Conservation (phyloP, 2,329 filamentous ascomycete genomes). For the Botrytis byssoidea region DNA sequence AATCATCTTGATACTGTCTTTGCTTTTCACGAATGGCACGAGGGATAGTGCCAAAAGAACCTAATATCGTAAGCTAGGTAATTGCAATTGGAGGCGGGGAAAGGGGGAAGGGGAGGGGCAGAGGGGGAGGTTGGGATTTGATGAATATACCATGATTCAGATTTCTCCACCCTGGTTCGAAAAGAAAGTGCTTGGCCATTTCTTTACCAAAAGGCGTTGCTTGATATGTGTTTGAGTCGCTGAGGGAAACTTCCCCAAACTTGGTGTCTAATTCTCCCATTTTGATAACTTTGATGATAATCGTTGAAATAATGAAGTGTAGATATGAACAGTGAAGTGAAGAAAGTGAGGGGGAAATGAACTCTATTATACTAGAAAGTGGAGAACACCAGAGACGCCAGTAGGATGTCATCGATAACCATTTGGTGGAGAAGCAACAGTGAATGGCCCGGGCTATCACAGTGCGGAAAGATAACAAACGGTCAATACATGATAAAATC, state of each 20-base stretch:
- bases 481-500: background rate
- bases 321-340: background rate
- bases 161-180: constrained; percentile 38
- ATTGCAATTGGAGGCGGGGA: background rate
- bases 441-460: background rate
- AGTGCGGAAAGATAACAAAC: background rate
- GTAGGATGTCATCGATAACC: constrained; percentile 1
- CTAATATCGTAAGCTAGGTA: constrained; percentile 37
- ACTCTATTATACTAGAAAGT: constrained; percentile 7
- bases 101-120: background rate
- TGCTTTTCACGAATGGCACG: constrained; percentile 57
- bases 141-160: constrained; percentile 40
- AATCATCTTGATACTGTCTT: constrained; percentile 62
- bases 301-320: background rate
- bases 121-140: background rate
- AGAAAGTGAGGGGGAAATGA: background rate
- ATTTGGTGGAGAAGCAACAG: background rate
- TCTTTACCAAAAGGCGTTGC: constrained; percentile 38
- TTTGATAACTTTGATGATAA: background rate
- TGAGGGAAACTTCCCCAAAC: constrained; percentile 28
- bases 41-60: constrained; percentile 80
- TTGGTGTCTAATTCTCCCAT: constrained; percentile 22
- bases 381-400: background rate
- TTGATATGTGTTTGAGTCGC: constrained; percentile 27
- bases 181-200: constrained; percentile 40